Evolutionary conservation across 306 rosid species (phyloP), one percentile per base, ranked within the genome.

Genomic region (Erythrophleum fordii): DNA sequence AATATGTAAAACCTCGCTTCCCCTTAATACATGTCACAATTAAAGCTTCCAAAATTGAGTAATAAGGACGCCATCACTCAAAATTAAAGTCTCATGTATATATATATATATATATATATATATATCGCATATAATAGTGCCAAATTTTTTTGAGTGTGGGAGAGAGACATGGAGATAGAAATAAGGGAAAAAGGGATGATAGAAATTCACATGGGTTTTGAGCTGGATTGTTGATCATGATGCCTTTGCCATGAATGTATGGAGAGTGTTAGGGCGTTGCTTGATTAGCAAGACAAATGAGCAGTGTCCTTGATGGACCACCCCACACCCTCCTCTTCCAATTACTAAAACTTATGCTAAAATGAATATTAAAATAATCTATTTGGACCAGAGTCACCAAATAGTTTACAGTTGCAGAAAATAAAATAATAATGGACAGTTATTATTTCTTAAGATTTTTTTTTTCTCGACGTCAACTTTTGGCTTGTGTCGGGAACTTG

Each of bases 271-370:
- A 77, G 83, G 44, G 84, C 83, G 83, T 93, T 91, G 96, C 98
- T 95, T 95, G 94, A 83, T 81, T 72, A 62, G 86, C 90, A 96
- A 96, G 98, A 88, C 92, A 91, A 90, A 82, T 88, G 87, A 90
- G 88, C 91, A 86, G 81, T 69, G 85, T 86, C 88, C 92, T 84
- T 86, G 93, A 92, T 93, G 97, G 99, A 89, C 92, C 98, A 84
- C 93, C 95, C 82, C 89, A 70, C 88, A 68, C 77, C 88, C 88
- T n/a, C 3, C 28, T 18, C 87, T 88, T 83, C 78, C 87, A 82
- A 79, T 85, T 74, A 82, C 84, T 37, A 3, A 0, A 69, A 13
- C 59, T 81, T 81, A 77, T 62, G 49, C 39, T 61, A 83, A 75
- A 11, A 79, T 77, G 67, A 62, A 41, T 64, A 39, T 39, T 37